These are phyloP conservation scores for Pseudozyma flocculosa DNA, from an alignment of 1,284 basidiomycete species.

Conservation along the genomic window DNA sequence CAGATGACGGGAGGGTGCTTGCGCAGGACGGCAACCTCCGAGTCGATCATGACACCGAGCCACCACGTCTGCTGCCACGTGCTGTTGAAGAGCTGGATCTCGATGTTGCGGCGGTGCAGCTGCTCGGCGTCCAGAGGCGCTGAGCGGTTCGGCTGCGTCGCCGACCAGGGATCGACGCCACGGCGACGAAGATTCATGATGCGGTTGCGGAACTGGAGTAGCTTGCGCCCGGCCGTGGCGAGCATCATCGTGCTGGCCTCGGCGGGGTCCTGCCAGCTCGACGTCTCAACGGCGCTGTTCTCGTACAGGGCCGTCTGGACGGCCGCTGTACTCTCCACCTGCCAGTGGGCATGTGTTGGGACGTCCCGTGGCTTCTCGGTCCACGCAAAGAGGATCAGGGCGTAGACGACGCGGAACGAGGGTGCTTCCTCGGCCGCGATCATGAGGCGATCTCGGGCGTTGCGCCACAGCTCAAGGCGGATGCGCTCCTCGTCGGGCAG, in stretches of 20 bases:
- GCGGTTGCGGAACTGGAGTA: conserved; percentile 23
- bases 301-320: conserved; percentile 15
- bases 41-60: conserved; percentile 28
- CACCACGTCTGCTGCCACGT: conserved; percentile 30
- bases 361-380: conserved; percentile 29
- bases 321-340: conserved; percentile 5
- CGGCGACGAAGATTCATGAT: conserved; percentile 21
- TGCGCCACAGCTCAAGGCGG: conserved; percentile 22
- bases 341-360: conserved; percentile 16
- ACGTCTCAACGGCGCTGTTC: conserved; percentile 24
- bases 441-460: conserved; percentile 30
- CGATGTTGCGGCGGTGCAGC: conserved; percentile 7
- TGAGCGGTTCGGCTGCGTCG: conserved; percentile 3
- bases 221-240: conserved; percentile 27
- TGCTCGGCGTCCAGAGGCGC: conserved; percentile 5
- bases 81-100: conserved; percentile 20
- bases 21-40: conserved; percentile 19
- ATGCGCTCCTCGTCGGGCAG: conserved; percentile 21
- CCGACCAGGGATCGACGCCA: conserved; percentile 26
- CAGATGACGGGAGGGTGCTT: conserved; percentile 28
- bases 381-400: conserved; percentile 33
- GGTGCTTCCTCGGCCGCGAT: conserved; percentile 24
- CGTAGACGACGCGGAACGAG: conserved; percentile 29
- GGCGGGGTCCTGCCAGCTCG: conserved; percentile 20
- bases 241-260: conserved; percentile 35